Evolutionary conservation across 2,329 filamentous ascomycete species (phyloP).

Genomic region (Aspergillus chevalieri): DNA sequence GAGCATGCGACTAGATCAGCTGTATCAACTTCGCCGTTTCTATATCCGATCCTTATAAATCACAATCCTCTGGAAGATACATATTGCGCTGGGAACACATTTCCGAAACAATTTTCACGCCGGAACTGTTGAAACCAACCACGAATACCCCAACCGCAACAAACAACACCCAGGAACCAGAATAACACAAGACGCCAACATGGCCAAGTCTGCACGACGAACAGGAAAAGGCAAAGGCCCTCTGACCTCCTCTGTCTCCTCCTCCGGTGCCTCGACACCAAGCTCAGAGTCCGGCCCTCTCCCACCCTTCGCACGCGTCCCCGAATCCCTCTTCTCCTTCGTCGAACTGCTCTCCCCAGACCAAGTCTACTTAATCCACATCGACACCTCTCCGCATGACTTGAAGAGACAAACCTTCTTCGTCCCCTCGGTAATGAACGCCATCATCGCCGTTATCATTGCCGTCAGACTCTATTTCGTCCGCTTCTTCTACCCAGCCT

Average conservation of each 20-base stretch:
- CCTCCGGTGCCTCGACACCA: conserved; percentile 29
- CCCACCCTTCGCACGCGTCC: conserved; percentile 62
- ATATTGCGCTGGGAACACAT: background rate
- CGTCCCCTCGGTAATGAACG: conserved; percentile 71
- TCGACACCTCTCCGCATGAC: conserved; percentile 63
- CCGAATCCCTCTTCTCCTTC: conserved; percentile 59
- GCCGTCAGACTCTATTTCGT: conserved; percentile 63
- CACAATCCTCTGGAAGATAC: background rate
- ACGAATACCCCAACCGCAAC: background rate
- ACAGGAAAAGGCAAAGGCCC: conserved; percentile 24
- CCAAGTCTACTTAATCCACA: conserved; percentile 77
- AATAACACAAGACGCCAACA: conserved; percentile 8
- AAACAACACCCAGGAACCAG: background rate
- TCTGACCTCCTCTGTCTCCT: conserved; percentile 15
- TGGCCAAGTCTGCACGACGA: conserved; percentile 32
- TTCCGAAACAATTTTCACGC: background rate
- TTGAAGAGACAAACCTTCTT: conserved; percentile 80
- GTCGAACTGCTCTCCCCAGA: conserved; percentile 58
- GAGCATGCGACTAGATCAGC: conserved; percentile 15
- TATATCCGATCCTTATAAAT: background rate
- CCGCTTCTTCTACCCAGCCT: conserved; percentile 64
- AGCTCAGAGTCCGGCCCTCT: conserved; percentile 39
- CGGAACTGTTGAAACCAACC: background rate
- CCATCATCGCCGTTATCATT: conserved; percentile 59
- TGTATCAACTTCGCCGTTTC: conserved; percentile 8